Base-by-base conservation (phyloP, 768 basidiomycete genomes). In the Tulasnella sp. region DNA sequence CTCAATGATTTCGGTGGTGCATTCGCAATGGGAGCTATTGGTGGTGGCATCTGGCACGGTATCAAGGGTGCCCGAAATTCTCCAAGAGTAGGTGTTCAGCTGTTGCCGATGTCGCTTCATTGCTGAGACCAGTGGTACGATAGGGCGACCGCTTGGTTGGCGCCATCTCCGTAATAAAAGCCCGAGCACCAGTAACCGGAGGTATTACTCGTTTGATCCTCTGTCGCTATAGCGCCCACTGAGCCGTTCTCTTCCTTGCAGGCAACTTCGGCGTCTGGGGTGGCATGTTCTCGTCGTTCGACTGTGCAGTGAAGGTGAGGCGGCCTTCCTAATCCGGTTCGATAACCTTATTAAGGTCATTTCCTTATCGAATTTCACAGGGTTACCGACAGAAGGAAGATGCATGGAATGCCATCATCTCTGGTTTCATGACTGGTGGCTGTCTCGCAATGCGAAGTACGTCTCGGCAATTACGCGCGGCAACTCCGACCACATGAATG, bases 1-100 rank as follows among this genome's bases (percentile, higher is more conserved):
- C 91, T 98, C 82, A 98, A 94, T 87, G 97, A 99, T 87, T 97
- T 96, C 85, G 96, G 97, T 79, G 96, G 95, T 80, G 96, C 96
- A 16, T 97, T 98, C 85, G 90, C 96, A 23, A 98, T 98, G 96
- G 96, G 96, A 84, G 95, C 96, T 46, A 91, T 99, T 77, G 97
- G 97, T 82, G 97, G 97, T 82, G 95, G 93, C 80, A 95, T 98
- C 83, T 99, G 97, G 97, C 96, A 98, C 85, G 95, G 96, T 77
- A 95, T 98, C 81, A 99, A 99, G 86, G 97, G 97, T 79, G 95
- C 96, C 9, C 89, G 97, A 82, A 99, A 98, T 85, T 97, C 95
- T 79, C 97, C 97, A 78, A 88, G 93, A 84, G 96, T 96, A 82
- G 75, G 92, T 86, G 1, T 46, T 74, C 40, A n/a, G 40, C 9